phyloP scores from a whole-genome alignment of 306 rosid genomes.

The Notholithocarpus densiflorus region DNA sequence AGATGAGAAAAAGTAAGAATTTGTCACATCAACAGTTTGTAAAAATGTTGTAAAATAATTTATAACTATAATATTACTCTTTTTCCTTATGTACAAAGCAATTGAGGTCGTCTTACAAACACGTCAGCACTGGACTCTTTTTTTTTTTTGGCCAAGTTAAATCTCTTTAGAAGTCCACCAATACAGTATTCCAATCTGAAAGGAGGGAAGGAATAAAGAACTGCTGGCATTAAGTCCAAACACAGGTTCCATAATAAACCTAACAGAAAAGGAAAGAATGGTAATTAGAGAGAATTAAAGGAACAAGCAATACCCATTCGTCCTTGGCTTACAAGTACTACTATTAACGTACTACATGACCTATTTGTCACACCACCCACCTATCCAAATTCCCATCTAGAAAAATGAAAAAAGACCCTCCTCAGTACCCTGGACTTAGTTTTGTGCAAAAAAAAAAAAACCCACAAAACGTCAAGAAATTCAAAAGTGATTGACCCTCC shows the following conservation, averaged over 20 bases:
- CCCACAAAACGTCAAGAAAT: not conserved
- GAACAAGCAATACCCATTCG: conserved; percentile 46
- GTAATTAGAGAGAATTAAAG: conserved; percentile 20
- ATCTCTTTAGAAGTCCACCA: not conserved
- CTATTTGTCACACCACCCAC: not conserved
- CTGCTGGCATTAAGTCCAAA: not conserved
- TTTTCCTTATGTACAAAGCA: too few species aligned
- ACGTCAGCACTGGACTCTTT: too few species aligned
- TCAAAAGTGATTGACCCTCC: too few species aligned
- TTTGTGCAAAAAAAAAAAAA: not conserved
- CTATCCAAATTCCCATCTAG: too few species aligned
- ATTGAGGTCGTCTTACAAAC: too few species aligned
- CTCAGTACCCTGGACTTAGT: not conserved
- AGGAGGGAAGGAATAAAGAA: conserved; percentile 31
- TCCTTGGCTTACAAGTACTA: conserved; percentile 20
- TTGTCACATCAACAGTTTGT: accelerated
- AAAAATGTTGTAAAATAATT: too few species aligned
- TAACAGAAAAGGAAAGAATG: conserved; percentile 24
- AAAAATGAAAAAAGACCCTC: not conserved
- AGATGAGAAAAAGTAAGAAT: accelerated
- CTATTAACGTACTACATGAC: not conserved
- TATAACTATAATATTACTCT: too few species aligned
- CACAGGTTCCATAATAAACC: conserved; percentile 22
- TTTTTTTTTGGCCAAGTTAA: too few species aligned
- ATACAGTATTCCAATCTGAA: not conserved